Evolutionary conservation across 148 eudicot species (phyloP), one percentile per base, ranked within the genome.

Genomic region (Selenicereus undatus): DNA sequence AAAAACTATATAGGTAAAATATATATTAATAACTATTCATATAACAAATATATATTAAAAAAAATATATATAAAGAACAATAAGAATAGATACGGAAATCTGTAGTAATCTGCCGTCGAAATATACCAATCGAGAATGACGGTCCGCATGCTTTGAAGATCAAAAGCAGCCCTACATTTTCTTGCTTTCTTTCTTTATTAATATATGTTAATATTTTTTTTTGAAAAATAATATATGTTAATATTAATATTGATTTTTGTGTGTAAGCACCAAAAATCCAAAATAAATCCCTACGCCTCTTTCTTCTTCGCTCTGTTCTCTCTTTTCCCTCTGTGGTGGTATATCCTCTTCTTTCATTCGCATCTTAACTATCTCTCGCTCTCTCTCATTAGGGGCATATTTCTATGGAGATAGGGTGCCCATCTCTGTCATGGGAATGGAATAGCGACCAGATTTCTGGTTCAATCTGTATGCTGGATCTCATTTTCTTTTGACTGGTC

Each of bases 371-470:
- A 76, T 54, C 71, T 58, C 66, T 22, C 48, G 29, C 4, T 48
- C 32, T 50, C 35, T 51, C 64, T 51, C 68, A 11, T 64, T 9
- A 64, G n/a, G n/a, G 22, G 21, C 56, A 32, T 39, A 39, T 43
- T 62, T 68, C 51, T 52, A 18, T 30, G 35, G 4, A 52, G 43
- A 79, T 20, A 70, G 81, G 81, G 81, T 71, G 17, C 72, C 11
- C 22, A 29, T 74, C 13, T 50, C 18, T 81, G 8, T 73, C 82
- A 58, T 42, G 77, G 51, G 75, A 32, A 39, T 60, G 27, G 39
- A 80, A 80, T 73, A 58, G 24, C 73, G 54, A 52, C 48, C 58
- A 58, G 10, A 36, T 56, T 80, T 43, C 76, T 56, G 74, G 65
- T 32, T 18, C 48, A 71, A 29, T 71, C 26, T 30, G 35, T 45